Evolutionary conservation across 441 rosid genomes (phyloP), one percentile per base, ranked within the genome.

Genomic region (Pelargonium myrrhifolium): DNA sequence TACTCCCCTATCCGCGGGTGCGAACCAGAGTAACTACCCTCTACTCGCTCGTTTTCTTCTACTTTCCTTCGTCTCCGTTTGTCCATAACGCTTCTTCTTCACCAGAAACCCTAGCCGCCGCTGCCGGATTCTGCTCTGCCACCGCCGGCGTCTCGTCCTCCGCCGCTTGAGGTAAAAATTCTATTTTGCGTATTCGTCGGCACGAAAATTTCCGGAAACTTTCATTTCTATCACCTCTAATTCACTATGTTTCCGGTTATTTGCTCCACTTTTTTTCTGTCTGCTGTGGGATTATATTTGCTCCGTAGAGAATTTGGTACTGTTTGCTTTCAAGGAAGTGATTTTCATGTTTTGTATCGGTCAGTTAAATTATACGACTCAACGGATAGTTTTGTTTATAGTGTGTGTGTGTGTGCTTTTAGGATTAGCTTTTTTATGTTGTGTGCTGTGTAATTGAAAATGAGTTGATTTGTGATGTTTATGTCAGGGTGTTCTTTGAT

Each of bases 311-410:
- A 53, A 53, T 17, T 53, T 20, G 60, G 60, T 55, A 22, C 21
- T 18, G 11, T 8, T 55, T 55, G 26, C 11, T 26, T 1, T 55
- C 21, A 3, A 18, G 9, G 60, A 53, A 53, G 59, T 6, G 18
- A 17, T 18, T 53, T 53, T 53, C 22, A 20, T 53, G 59, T 53
- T 53, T 53, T 20, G 60, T 55, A 6, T 3, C 20, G 26, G 18
- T 55, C 26, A 6, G 18, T 17, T 55, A 18, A 22, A 9, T 55
- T 18, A 24, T 53, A 18, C 9, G 60, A 53, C 8, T 22, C 24
- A 17, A 53, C 60, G 60, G 60, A 53, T 53, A 53, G 60, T 53
- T 53, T 53, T 53, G 39, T 53, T 17, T n/a, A n/a, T n/a, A n/a
- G n/a, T n/a, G n/a, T n/a, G n/a, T n/a, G n/a, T n/a, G 39, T 35